These are phyloP conservation scores for Solanum ossicruentum DNA, from an alignment of 257 asterid species.

Conservation along the genomic window DNA sequence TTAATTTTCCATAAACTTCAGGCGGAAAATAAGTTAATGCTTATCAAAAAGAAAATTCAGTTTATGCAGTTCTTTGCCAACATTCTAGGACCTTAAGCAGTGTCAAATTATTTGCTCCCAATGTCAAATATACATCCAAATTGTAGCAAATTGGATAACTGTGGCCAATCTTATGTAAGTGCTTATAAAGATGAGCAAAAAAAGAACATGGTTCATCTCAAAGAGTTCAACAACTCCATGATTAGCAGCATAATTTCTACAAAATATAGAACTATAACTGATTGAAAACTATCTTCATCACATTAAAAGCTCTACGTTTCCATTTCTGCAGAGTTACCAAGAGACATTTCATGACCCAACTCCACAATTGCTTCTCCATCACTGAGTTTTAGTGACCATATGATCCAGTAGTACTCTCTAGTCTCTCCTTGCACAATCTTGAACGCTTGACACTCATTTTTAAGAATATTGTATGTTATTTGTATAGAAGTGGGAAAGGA, in stretches of 20 bases:
- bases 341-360: neutral
- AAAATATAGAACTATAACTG: neutral
- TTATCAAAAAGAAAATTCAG: neutral
- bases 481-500: too few relatives aligned
- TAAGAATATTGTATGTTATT: neutral
- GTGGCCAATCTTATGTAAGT: neutral
- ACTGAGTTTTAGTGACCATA: neutral
- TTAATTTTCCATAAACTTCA: neutral
- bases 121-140: neutral
- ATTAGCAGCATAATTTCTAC: neutral
- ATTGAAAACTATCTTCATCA: neutral
- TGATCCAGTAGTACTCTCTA: neutral
- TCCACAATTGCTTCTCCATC: neutral
- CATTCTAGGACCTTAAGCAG: neutral
- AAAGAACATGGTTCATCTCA: neutral
- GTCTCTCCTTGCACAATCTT: neutral
- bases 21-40: neutral
- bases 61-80: neutral
- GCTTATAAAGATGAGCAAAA: neutral
- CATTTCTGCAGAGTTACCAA: neutral
- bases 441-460: neutral
- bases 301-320: neutral
- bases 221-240: neutral
- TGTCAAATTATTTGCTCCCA: neutral
- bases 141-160: neutral